Percentiles rank a stretch among this genome's conserved stretches.
phyloP scores from a whole-genome alignment of 352 stramenopile species.

The Pythium sp. region DNA sequence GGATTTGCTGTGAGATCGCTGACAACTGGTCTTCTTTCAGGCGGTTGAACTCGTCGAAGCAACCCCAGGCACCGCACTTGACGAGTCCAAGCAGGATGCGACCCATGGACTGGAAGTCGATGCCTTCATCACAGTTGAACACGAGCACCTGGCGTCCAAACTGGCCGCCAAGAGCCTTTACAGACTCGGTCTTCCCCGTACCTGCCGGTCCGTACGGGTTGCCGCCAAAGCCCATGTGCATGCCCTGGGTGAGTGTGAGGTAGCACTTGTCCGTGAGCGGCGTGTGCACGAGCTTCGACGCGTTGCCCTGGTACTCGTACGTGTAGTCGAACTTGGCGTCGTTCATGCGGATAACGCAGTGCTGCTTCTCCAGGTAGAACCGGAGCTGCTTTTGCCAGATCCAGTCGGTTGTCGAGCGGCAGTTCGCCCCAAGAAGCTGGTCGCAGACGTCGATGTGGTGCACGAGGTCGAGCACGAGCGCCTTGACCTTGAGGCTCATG shows the following conservation, averaged over 20 bases:
- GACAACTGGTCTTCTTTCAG: constrained; percentile 94
- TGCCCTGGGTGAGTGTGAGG: constrained; percentile 92
- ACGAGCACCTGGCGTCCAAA: constrained; percentile 92
- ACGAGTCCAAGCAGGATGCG: constrained; percentile 95
- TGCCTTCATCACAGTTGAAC: constrained; percentile 94
- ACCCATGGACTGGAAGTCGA: constrained; percentile 94
- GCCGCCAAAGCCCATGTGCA: constrained; percentile 92
- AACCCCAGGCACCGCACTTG: constrained; percentile 95
- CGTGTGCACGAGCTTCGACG: constrained; percentile 92
- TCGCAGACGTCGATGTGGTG: constrained; percentile 95
- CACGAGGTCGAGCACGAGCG: constrained; percentile 93
- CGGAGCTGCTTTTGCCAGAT: constrained; percentile 94
- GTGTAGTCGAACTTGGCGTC: constrained; percentile 90
- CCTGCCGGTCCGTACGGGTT: constrained; percentile 93
- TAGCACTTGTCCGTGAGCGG: constrained; percentile 95
- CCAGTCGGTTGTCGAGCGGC: constrained; percentile 69
- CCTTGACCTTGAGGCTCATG: constrained; percentile 94
- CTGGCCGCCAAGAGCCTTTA: constrained; percentile 90
- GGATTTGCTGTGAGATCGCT: constrained; percentile 93
- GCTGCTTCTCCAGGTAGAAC: constrained; percentile 83
- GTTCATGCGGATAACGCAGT: constrained; percentile 65
- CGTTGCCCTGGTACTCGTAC: constrained; percentile 96
- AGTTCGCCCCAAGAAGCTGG: constrained; percentile 70
- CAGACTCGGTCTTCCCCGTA: constrained; percentile 94
- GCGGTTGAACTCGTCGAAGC: constrained; percentile 96